Percentiles rank a stretch among this genome's conserved stretches.
These are phyloP conservation scores for Helminthosporium solani DNA, from an alignment of 2,329 filamentous ascomycete species.

Conservation along the genomic window DNA sequence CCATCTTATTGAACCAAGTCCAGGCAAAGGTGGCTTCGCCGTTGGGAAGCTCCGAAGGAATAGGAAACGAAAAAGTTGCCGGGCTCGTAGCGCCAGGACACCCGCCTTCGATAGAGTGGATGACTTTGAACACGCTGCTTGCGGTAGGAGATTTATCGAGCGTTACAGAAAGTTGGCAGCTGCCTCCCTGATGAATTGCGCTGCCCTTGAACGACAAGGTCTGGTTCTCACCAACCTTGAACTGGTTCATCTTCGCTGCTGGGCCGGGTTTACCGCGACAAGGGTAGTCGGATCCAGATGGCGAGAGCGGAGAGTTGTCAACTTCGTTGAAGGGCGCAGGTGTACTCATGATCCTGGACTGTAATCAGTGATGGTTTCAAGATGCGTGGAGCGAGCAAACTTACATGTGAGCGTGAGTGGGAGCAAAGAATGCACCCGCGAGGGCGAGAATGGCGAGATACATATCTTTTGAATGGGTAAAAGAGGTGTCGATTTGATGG, in stretches of 20 bases:
- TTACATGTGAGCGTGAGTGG: slow-evolving; percentile 73
- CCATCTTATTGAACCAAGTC: slow-evolving; percentile 88
- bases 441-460: slow-evolving; percentile 10
- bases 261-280: slow-evolving; percentile 60
- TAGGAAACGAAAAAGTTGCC: slow-evolving; percentile 63
- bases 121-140: slow-evolving; percentile 76
- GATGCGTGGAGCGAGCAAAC: too few species aligned
- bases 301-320: slow-evolving; percentile 63
- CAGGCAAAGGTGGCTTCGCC: slow-evolving; percentile 79
- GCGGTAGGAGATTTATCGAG: slow-evolving; percentile 70
- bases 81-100: slow-evolving; percentile 62
- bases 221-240: slow-evolving; percentile 62
- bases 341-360: slow-evolving; percentile 63
- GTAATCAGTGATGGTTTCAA: too few species aligned
- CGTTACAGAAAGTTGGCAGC: slow-evolving; percentile 82
- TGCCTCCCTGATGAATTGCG: slow-evolving; percentile 85
- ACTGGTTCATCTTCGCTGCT: slow-evolving; percentile 55
- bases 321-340: slow-evolving; percentile 64
- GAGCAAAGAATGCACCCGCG: slow-evolving; percentile 47
- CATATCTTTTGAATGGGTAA: slow-evolving; percentile 6
- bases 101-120: slow-evolving; percentile 82
- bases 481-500: neutral
- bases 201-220: slow-evolving; percentile 67
- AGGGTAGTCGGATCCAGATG: slow-evolving; percentile 68
- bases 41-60: slow-evolving; percentile 70